Percentiles rank a stretch among this genome's conserved stretches.
phyloP scores from a whole-genome alignment of 2,329 filamentous ascomycete genomes.

The Xylariaceae sp. region DNA sequence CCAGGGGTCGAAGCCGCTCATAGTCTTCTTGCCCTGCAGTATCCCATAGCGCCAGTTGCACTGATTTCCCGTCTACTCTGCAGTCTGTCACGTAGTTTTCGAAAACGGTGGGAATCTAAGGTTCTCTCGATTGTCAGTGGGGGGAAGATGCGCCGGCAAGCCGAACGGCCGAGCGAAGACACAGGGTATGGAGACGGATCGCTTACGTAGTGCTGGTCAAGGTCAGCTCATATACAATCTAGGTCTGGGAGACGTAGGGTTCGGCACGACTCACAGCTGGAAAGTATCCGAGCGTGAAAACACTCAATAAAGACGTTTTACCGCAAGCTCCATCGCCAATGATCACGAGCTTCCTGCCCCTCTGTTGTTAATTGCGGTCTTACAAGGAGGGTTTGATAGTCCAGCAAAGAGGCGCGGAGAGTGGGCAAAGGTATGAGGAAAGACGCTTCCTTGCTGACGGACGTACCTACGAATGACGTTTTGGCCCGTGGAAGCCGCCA shows the following conservation, averaged over 20 bases:
- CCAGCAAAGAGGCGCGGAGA: background rate
- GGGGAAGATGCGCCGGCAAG: background rate
- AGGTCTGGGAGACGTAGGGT: slow-evolving; percentile 3
- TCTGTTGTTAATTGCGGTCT: slow-evolving; percentile 21
- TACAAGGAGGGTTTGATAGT: too few relatives aligned
- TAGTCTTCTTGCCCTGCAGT: slow-evolving; percentile 99
- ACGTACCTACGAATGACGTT: slow-evolving; percentile 42
- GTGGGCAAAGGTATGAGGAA: background rate
- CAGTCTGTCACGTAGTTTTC: slow-evolving; percentile 99
- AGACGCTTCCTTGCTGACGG: background rate
- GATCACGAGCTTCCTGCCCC: slow-evolving; percentile 31
- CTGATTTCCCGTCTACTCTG: slow-evolving; percentile 95
- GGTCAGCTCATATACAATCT: slow-evolving; percentile 24
- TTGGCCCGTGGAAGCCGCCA: slow-evolving; percentile 31
- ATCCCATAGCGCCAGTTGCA: slow-evolving; percentile 97
- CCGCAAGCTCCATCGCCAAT: slow-evolving; percentile 73
- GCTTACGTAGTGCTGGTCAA: slow-evolving; percentile 52
- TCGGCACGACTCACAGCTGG: slow-evolving; percentile 74
- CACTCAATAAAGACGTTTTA: slow-evolving; percentile 94
- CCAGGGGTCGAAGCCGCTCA: slow-evolving; percentile 86
- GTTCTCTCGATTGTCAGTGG: slow-evolving; percentile 17
- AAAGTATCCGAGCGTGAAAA: slow-evolving; percentile 97
- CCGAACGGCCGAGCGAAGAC: background rate
- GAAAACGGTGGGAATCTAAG: slow-evolving; percentile 88
- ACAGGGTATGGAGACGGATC: slow-evolving; percentile 11